A percentile compares a stretch with the other conserved stretches of the same genome.
Conservation (phyloP, 257 asterid species). For the Nicotiana tomentosiformis region DNA sequence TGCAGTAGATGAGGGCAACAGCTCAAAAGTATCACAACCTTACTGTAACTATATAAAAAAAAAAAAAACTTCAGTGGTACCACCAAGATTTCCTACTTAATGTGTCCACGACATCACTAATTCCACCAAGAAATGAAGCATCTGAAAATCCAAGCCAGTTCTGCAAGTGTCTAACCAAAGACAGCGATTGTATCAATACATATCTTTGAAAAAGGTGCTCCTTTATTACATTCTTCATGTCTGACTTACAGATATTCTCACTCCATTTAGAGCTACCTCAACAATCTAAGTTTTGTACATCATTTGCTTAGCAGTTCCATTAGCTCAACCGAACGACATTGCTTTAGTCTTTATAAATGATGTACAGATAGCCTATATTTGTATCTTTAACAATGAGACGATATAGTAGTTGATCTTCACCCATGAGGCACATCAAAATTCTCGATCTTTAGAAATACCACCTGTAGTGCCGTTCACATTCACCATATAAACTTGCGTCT, state of each 20-base stretch:
- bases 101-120: not conserved
- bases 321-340: not conserved
- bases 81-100: not conserved
- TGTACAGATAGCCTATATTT: not conserved
- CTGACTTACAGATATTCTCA: not conserved
- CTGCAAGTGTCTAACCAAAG: not conserved
- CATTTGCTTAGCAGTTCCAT: not conserved
- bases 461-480: not conserved
- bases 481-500: conserved; percentile 62
- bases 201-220: not conserved
- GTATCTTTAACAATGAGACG: not conserved
- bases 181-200: not conserved
- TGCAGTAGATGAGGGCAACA: not conserved
- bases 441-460: not conserved
- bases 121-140: not conserved
- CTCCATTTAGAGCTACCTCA: not conserved
- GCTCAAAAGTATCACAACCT: not conserved
- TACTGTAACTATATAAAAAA: not conserved
- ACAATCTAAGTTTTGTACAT: not conserved
- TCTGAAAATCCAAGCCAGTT: not conserved
- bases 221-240: not conserved
- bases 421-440: not conserved
- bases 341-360: not conserved
- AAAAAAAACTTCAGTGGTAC: too few relatives aligned
- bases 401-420: not conserved